A percentile compares a stretch with the other conserved stretches of the same genome.
Conservation (phyloP, 176 grass and related monocot genomes). For the Neostapfia colusana region DNA sequence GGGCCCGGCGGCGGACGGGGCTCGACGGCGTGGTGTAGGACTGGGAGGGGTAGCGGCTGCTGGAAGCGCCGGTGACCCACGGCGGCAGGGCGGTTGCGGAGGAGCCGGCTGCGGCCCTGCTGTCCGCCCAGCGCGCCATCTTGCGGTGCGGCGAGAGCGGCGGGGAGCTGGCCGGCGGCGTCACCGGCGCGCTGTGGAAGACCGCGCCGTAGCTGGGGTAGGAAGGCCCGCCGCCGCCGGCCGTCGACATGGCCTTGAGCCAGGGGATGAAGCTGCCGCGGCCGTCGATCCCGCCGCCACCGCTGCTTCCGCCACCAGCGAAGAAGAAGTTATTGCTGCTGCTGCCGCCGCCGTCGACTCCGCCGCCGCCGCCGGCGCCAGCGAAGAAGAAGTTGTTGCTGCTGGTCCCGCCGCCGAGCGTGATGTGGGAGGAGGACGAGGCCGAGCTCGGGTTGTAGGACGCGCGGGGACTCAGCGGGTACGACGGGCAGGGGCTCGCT, state of each 20-base stretch:
- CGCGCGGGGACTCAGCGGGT: conserved; percentile 18
- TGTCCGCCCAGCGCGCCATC: conserved; percentile 36
- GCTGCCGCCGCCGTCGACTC: conserved; percentile 29
- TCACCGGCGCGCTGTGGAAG: conserved; percentile 57
- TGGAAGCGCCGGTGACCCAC: conserved; percentile 1
- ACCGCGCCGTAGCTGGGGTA: conserved; percentile 39
- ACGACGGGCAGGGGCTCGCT: conserved; percentile 56
- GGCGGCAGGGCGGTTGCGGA: conserved; percentile 39
- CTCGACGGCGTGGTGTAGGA: conserved; percentile 52
- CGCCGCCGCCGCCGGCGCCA: not conserved
- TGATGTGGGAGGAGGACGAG: conserved; percentile 54
- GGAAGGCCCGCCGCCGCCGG: not conserved
- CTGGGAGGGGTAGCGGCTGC: conserved; percentile 25
- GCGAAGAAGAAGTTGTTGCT: conserved; percentile 13
- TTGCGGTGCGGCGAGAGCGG: conserved; percentile 34
- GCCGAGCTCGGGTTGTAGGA: not conserved
- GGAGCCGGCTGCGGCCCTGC: not conserved
- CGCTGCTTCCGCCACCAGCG: not conserved
- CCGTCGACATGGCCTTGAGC: conserved; percentile 53
- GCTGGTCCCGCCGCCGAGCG: conserved; percentile 41
- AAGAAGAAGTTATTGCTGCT: conserved; percentile 11
- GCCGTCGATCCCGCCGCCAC: not conserved
- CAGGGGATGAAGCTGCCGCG: conserved; percentile 11
- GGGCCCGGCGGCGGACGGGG: conserved; percentile 28
- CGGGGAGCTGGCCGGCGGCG: conserved; percentile 48